Percentiles rank a stretch among this genome's conserved stretches.
Conservation (phyloP, 805 yeast genomes). For the Saccharomycopsis fermentans region DNA sequence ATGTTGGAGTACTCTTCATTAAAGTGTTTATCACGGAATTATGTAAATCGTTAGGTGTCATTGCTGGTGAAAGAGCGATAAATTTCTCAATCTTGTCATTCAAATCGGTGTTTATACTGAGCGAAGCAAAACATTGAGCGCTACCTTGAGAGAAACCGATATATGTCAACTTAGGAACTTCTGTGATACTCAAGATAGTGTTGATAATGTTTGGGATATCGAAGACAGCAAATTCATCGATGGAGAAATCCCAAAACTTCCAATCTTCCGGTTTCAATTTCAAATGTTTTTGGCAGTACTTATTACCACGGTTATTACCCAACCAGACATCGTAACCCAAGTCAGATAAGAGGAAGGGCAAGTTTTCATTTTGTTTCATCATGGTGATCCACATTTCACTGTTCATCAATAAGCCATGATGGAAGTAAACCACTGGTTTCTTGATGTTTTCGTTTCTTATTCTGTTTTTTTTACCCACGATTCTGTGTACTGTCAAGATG, state of each 20-base stretch:
- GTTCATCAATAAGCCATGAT: constrained; percentile 75
- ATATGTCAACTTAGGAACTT: constrained; percentile 39
- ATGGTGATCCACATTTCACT: constrained; percentile 65
- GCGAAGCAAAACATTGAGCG: constrained; percentile 83
- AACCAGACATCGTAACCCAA: constrained; percentile 91
- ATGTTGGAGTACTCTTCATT: constrained; percentile 64
- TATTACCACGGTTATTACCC: constrained; percentile 89
- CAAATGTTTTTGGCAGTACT: constrained; percentile 76
- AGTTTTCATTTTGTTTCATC: constrained; percentile 32
- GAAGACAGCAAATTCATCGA: constrained; percentile 84
- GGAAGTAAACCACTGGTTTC: constrained; percentile 70
- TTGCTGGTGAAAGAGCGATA: constrained; percentile 87
- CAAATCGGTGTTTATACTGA: constrained; percentile 47
- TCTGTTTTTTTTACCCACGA: constrained; percentile 32
- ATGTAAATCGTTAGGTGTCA: constrained; percentile 80
- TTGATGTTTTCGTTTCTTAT: constrained; percentile 35
- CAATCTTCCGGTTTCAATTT: constrained; percentile 30
- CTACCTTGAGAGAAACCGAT: constrained; percentile 92
- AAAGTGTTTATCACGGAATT: constrained; percentile 68
- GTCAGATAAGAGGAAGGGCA: constrained; percentile 71
- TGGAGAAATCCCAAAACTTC: constrained; percentile 79
- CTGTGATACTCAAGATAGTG: constrained; percentile 50
- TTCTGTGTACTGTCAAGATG: constrained; percentile 55
- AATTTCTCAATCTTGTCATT: constrained; percentile 39
- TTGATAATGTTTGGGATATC: constrained; percentile 83